Percentiles rank a stretch among this genome's conserved stretches.
These are phyloP conservation scores for Neofusicoccum cordaticola DNA, from an alignment of 2,329 filamentous ascomycete genomes.

Conservation along the genomic window DNA sequence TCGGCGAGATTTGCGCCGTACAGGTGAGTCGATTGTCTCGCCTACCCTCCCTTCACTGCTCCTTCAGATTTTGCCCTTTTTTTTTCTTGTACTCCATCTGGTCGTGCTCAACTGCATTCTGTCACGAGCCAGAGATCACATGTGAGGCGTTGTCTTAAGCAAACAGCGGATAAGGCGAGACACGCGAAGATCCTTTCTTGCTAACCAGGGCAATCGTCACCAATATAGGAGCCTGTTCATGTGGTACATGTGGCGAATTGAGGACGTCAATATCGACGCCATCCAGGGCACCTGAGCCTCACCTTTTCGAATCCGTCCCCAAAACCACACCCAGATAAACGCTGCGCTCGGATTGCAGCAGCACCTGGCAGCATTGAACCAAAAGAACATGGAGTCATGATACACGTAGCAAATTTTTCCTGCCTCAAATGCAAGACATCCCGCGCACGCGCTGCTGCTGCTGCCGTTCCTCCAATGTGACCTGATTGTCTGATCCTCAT, in stretches of 20 bases:
- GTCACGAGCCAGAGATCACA: not conserved
- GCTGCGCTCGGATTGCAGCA: not conserved
- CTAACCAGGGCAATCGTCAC: not conserved
- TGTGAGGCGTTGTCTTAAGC: not conserved
- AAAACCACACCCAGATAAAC: not conserved
- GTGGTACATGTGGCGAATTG: conserved; percentile 97
- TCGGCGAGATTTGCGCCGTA: conserved; percentile 81
- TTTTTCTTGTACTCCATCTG: not conserved
- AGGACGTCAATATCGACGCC: conserved; percentile 68
- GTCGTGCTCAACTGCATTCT: no score
- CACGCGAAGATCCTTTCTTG: not conserved
- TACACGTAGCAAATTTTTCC: not conserved
- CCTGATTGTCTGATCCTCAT: not conserved
- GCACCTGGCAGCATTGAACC: not conserved
- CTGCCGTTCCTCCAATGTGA: not conserved
- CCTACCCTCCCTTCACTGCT: not conserved
- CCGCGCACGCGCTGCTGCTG: not conserved
- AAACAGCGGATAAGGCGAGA: not conserved
- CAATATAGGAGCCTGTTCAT: conserved; percentile 74
- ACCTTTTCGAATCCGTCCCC: not conserved
- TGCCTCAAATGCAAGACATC: not conserved
- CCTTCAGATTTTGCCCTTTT: not conserved
- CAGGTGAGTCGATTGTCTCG: conserved; percentile 46
- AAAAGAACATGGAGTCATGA: not conserved
- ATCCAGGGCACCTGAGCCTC: conserved; percentile 26